A percentile compares a stretch with the other conserved stretches of the same genome.
Conservation (phyloP, 2,329 filamentous ascomycete species). For the Ceratocystis lukuohia region DNA sequence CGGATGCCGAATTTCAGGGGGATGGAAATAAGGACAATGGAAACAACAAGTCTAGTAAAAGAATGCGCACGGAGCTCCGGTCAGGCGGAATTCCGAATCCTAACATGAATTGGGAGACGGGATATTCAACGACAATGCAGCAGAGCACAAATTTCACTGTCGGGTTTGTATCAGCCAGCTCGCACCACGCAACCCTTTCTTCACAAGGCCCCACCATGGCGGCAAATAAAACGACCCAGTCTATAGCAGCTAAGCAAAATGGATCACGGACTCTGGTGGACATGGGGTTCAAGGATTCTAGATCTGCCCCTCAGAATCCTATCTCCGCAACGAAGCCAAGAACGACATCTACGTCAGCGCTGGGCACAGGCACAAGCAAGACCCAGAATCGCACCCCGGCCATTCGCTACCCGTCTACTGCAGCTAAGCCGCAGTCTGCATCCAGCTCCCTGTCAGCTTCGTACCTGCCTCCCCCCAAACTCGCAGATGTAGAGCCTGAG, state of each 20-base stretch:
- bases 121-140: slow-evolving; percentile 50
- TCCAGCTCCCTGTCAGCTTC: background rate
- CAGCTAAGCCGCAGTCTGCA: background rate
- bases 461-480: slow-evolving; percentile 8
- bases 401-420: background rate
- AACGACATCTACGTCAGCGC: background rate
- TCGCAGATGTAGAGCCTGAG: slow-evolving; percentile 23
- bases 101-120: slow-evolving; percentile 30
- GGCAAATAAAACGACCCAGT: slow-evolving; percentile 16
- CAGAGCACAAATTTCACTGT: slow-evolving; percentile 45
- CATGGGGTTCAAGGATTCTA: background rate
- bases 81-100: slow-evolving; percentile 25
- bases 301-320: background rate
- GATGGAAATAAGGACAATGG: background rate
- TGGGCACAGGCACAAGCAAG: too few relatives aligned
- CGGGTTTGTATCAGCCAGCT: slow-evolving; percentile 50
- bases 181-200: slow-evolving; percentile 29
- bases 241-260: background rate
- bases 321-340: background rate
- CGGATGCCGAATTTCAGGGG: slow-evolving; percentile 11
- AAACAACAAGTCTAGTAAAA: slow-evolving; percentile 22
- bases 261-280: background rate
- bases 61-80: slow-evolving; percentile 20
- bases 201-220: slow-evolving; percentile 23
- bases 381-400: background rate